Conservation (phyloP, 768 basidiomycete species). For the Hypholoma fasciculare region DNA sequence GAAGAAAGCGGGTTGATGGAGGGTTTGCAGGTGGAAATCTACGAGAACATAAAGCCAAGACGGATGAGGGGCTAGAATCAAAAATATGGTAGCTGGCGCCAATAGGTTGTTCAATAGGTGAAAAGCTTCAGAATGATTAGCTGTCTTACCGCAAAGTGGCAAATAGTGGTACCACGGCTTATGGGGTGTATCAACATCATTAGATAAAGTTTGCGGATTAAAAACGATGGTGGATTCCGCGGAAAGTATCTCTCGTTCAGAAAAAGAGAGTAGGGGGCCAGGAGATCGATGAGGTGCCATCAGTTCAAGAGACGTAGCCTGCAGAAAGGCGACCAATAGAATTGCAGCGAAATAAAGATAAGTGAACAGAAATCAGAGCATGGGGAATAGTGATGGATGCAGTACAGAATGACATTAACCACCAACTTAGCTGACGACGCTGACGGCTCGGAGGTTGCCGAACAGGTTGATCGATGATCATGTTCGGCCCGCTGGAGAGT, state of each 20-base stretch:
- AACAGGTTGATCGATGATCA: too few species aligned
- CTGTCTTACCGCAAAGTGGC: constrained; percentile 53
- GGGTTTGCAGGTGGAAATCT: constrained; percentile 61
- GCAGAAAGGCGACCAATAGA: neutral
- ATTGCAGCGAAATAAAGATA: neutral
- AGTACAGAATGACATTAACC: too few species aligned
- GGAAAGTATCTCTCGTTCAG: constrained; percentile 18
- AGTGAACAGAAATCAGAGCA: too few species aligned
- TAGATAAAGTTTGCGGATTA: constrained; percentile 12
- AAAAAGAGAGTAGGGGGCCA: constrained; percentile 20
- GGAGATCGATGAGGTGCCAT: constrained; percentile 20
- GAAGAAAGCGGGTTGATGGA: constrained; percentile 48
- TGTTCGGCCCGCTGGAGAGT: too few species aligned
- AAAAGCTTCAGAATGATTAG: neutral
- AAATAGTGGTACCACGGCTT: constrained; percentile 60
- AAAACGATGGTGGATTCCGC: constrained; percentile 16
- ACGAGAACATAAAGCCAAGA: constrained; percentile 69
- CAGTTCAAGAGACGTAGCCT: neutral
- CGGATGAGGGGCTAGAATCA: constrained; percentile 74
- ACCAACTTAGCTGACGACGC: too few species aligned
- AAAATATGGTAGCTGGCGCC: constrained; percentile 38
- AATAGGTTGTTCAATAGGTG: neutral
- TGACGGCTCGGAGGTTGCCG: too few species aligned
- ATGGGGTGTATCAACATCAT: constrained; percentile 27
- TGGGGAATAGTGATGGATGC: too few species aligned